These are phyloP conservation scores for Rutidosis leptorrhynchoides DNA, from an alignment of 129 eudicot species.

Conservation along the genomic window DNA sequence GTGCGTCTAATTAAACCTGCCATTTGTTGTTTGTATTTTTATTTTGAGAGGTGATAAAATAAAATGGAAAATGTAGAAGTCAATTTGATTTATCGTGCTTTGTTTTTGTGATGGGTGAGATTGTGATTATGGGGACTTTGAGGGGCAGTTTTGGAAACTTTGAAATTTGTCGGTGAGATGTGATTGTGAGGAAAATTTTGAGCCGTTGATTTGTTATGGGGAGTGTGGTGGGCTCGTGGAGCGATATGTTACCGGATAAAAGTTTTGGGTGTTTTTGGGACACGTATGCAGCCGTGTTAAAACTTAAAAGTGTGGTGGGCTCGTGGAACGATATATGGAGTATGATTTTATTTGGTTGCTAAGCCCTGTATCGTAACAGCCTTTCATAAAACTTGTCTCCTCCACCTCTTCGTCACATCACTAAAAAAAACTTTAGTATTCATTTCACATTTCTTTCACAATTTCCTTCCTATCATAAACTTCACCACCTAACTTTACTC, in stretches of 20 bases:
- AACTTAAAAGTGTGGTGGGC: too few species aligned
- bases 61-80: not conserved
- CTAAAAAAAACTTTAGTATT: too few species aligned
- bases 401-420: too few species aligned
- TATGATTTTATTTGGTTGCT: too few species aligned
- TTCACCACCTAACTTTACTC: too few species aligned
- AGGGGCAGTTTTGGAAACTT: not conserved
- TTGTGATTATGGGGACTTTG: not conserved
- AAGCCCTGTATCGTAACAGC: too few species aligned
- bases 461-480: too few species aligned
- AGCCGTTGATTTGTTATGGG: not conserved
- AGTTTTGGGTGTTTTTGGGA: not conserved
- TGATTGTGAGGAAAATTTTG: not conserved
- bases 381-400: too few species aligned
- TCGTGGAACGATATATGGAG: too few species aligned
- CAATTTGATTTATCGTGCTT: not conserved
- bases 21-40: constrained; percentile 30
- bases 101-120: not conserved
- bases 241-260: not conserved
- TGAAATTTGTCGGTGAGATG: not conserved
- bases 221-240: constrained; percentile 7
- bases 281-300: not conserved
- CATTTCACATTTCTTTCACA: too few species aligned
- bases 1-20: constrained; percentile 51
- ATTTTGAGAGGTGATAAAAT: not conserved